phyloP scores from a whole-genome alignment of 2,329 filamentous ascomycete species.

The Sclerotinia subarctica region DNA sequence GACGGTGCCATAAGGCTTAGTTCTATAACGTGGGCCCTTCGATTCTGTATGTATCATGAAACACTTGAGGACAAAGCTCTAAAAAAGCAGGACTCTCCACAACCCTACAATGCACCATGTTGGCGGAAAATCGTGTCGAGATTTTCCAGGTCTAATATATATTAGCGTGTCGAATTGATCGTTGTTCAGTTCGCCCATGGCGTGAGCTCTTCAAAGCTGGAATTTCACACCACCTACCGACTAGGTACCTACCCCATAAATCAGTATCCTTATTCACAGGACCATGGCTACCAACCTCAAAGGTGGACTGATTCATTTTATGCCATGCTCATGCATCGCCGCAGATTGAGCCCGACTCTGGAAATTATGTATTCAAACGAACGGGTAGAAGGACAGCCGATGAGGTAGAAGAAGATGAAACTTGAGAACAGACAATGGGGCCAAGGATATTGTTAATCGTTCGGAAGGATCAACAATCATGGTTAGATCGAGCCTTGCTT shows the following conservation, averaged over 20 bases:
- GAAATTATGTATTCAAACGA: neutral
- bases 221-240: neutral
- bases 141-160: neutral
- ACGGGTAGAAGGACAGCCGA: slow-evolving; percentile 4
- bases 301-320: neutral
- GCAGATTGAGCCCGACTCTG: neutral
- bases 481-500: slow-evolving; percentile 1
- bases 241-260: neutral
- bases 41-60: neutral
- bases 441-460: neutral
- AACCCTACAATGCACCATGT: neutral
- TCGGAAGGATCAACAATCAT: slow-evolving; percentile 4
- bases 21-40: neutral
- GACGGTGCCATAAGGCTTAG: slow-evolving; percentile 12
- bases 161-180: neutral
- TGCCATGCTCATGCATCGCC: neutral
- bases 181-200: too few species aligned
- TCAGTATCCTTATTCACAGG: neutral
- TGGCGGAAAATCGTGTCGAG: neutral
- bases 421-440: slow-evolving; percentile 10
- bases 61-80: neutral
- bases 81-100: neutral
- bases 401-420: slow-evolving; percentile 12
- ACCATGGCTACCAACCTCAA: neutral
- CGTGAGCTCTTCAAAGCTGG: neutral